Percentiles rank a stretch among this genome's conserved stretches.
These are phyloP conservation scores for Acidomyces sp. DNA, from an alignment of 495 filamentous ascomycete genomes.

Conservation along the genomic window DNA sequence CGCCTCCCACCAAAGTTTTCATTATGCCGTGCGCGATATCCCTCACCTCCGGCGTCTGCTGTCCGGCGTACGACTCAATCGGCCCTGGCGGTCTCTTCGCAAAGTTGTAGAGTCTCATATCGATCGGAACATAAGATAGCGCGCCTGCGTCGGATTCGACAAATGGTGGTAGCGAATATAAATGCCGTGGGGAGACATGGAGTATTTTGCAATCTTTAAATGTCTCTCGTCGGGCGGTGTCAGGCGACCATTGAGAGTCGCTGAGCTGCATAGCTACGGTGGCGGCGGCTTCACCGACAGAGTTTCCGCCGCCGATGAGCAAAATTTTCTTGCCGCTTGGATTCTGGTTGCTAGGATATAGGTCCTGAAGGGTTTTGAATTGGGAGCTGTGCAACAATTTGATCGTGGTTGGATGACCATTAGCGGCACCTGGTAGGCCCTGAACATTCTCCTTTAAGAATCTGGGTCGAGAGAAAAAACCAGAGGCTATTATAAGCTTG, in stretches of 20 bases:
- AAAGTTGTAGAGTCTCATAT: conserved; percentile 62
- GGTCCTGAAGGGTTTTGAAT: conserved; percentile 24
- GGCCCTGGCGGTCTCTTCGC: conserved; percentile 35
- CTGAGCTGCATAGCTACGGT: conserved; percentile 59
- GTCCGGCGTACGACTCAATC: conserved; percentile 18
- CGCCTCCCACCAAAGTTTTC: conserved; percentile 40
- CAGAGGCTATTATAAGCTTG: conserved; percentile 58
- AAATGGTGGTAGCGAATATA: conserved; percentile 61
- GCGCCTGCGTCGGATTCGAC: conserved; percentile 29
- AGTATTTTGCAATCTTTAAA: conserved; percentile 38
- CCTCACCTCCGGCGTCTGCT: conserved; percentile 5
- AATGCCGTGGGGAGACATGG: conserved; percentile 55
- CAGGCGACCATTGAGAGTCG: conserved; percentile 37
- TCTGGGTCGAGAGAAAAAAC: conserved; percentile 55
- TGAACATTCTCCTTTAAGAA: conserved; percentile 40
- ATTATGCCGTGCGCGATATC: conserved; percentile 10
- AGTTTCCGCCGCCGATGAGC: conserved; percentile 74
- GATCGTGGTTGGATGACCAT: not conserved
- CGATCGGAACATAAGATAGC: conserved; percentile 57
- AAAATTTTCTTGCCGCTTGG: conserved; percentile 46
- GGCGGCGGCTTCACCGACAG: conserved; percentile 62
- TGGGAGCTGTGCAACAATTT: conserved; percentile 47
- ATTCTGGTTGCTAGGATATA: conserved; percentile 13
- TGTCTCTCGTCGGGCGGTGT: conserved; percentile 19
- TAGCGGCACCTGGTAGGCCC: conserved; percentile 6